Percentiles rank a stretch among this genome's conserved stretches.
Conservation (phyloP, 805 yeast genomes). For the Zygotorulaspora florentina region DNA sequence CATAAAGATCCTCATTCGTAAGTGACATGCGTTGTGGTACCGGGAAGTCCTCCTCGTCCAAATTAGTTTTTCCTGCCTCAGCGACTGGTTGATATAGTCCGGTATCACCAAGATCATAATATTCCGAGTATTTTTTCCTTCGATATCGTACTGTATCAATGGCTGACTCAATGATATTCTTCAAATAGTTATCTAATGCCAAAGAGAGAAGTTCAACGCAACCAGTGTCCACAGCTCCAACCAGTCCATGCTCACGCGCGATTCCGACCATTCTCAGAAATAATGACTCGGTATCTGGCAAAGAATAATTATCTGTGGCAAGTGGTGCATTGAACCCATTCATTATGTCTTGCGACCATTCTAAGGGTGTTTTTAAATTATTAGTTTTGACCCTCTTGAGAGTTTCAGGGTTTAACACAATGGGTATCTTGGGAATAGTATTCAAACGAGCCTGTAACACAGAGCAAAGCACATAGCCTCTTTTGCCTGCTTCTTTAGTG, state of each 20-base stretch:
- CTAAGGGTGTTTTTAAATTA: constrained; percentile 44
- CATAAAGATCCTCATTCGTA: constrained; percentile 63
- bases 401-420: constrained; percentile 39
- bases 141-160: constrained; percentile 68
- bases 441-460: constrained; percentile 63
- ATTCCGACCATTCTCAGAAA: constrained; percentile 70
- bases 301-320: constrained; percentile 68
- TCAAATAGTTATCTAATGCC: constrained; percentile 82
- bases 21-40: constrained; percentile 32
- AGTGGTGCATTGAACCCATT: constrained; percentile 81
- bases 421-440: constrained; percentile 73
- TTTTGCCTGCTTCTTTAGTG: constrained; percentile 76
- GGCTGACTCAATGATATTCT: constrained; percentile 66
- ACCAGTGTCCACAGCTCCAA: constrained; percentile 73
- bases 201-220: constrained; percentile 70
- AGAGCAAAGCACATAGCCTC: constrained; percentile 64
- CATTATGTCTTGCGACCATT: constrained; percentile 90
- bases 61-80: constrained; percentile 5
- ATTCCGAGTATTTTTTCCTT: constrained; percentile 41
- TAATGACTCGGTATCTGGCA: constrained; percentile 75
- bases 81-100: constrained; percentile 31
- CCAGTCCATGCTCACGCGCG: constrained; percentile 83
- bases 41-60: constrained; percentile 6
- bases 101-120: constrained; percentile 32
- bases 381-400: constrained; percentile 31